A percentile compares a stretch with the other conserved stretches of the same genome.
Conservation (phyloP, 176 grass and related monocot species). For the Stipa capillata region DNA sequence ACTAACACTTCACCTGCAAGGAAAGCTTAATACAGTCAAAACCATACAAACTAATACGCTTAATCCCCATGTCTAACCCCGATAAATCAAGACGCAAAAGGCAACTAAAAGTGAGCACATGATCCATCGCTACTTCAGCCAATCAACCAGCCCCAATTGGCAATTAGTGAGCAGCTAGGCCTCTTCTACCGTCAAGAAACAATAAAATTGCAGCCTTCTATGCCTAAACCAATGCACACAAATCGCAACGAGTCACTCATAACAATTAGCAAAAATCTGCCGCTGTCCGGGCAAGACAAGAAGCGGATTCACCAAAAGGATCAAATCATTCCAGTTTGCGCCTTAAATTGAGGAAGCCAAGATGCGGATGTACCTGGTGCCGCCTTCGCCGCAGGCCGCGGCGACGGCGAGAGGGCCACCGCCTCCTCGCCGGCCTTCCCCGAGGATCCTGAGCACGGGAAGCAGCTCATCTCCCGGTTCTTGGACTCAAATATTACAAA, state of each 20-base stretch:
- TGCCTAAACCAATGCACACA: not conserved
- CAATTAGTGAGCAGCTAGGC: not conserved
- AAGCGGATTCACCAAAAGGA: not conserved
- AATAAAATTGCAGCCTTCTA: not conserved
- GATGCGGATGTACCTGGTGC: constrained; percentile 19
- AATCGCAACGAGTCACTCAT: too few species aligned
- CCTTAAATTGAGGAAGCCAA: not conserved
- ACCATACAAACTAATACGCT: not conserved
- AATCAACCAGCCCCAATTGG: not conserved
- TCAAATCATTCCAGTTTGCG: not conserved
- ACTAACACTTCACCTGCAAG: not conserved
- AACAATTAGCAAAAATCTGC: not conserved
- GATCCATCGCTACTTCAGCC: not conserved
- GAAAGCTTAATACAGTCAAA: not conserved
- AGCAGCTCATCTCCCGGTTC: constrained; percentile 63
- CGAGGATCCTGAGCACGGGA: constrained; percentile 56
- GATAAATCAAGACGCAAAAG: constrained; percentile 5
- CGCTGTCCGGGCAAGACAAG: not conserved
- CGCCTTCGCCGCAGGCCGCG: constrained; percentile 11
- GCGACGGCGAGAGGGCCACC: constrained; percentile 36
- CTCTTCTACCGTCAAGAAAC: not conserved
- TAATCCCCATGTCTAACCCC: not conserved
- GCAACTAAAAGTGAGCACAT: not conserved
- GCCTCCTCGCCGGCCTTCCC: constrained; percentile 33
- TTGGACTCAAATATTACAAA: constrained; percentile 2